Evolutionary conservation across 371 early-diverging fungal genomes (phyloP).

Genomic region (Phascolomyces articulosus): DNA sequence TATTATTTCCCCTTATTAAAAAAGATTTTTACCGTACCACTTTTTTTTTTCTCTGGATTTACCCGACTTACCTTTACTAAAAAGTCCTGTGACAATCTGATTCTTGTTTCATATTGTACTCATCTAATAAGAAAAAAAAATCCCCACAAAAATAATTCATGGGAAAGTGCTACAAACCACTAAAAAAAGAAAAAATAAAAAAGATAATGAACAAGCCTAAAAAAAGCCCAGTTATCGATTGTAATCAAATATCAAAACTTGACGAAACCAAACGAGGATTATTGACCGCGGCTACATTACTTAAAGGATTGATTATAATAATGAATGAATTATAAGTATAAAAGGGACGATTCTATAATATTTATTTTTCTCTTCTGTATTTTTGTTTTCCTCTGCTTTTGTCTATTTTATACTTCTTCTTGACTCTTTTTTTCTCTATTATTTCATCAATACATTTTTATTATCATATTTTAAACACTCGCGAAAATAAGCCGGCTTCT

Average conservation of each 20-base stretch:
- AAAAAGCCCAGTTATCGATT: not conserved
- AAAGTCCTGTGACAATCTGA: too few species aligned
- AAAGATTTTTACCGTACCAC: too few species aligned
- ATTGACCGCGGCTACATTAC: conserved; percentile 1
- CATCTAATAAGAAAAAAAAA: too few species aligned
- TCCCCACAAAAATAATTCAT: not conserved
- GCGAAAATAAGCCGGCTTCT: too few species aligned
- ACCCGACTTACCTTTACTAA: too few species aligned
- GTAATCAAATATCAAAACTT: not conserved
- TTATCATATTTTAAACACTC: too few species aligned
- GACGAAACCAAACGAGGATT: conserved; percentile 3
- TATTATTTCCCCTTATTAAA: too few species aligned
- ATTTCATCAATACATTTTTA: too few species aligned
- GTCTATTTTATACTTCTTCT: conserved; percentile 5
- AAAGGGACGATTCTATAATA: not conserved
- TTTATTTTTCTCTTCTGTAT: not conserved
- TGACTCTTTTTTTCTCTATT: not conserved
- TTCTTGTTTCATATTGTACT: too few species aligned
- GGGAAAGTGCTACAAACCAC: not conserved
- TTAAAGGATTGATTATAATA: not conserved
- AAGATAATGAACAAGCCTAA: too few species aligned
- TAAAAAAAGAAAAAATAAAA: not conserved
- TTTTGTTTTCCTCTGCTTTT: not conserved
- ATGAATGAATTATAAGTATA: not conserved
- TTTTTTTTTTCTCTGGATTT: too few species aligned